Evolutionary conservation across 1,139 yeast species (phyloP).

Genomic region (Blastobotrys persicus): DNA sequence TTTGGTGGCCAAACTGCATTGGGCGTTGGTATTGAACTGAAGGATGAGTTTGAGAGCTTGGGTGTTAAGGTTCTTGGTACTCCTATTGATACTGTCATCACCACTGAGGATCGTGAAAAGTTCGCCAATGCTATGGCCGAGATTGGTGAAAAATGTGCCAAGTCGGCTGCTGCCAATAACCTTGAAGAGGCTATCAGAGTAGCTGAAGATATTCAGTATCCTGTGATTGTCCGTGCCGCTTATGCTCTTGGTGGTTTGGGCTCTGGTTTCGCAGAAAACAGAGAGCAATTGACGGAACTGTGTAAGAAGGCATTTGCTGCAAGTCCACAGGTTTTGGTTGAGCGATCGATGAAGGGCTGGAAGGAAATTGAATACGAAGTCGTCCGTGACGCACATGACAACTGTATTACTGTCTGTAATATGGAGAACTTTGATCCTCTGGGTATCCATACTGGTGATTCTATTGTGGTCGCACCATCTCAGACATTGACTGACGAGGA

Average conservation of each 20-base stretch:
- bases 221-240: constrained; percentile 97
- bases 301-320: constrained; percentile 93
- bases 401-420: constrained; percentile 98
- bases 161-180: constrained; percentile 78
- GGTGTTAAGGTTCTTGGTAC: constrained; percentile 98
- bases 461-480: constrained; percentile 98
- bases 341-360: constrained; percentile 98
- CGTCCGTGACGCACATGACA: constrained; percentile 94
- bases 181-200: constrained; percentile 82
- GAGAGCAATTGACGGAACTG: constrained; percentile 73
- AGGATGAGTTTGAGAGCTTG: constrained; percentile 87
- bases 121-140: constrained; percentile 94
- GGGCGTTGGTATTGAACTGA: constrained; percentile 90
- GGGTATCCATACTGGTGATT: constrained; percentile 98
- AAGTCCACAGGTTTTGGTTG: constrained; percentile 94
- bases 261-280: constrained; percentile 95
- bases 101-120: constrained; percentile 96
- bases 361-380: constrained; percentile 98
- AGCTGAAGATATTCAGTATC: constrained; percentile 86
- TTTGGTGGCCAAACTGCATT: constrained; percentile 99
- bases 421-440: constrained; percentile 99
- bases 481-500: constrained; percentile 97
- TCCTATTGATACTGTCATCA: constrained; percentile 89
- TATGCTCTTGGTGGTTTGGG: constrained; percentile 97
- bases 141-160: constrained; percentile 91